Conservation (phyloP, 2,329 filamentous ascomycete genomes). For the Tolypocladium tundrense region DNA sequence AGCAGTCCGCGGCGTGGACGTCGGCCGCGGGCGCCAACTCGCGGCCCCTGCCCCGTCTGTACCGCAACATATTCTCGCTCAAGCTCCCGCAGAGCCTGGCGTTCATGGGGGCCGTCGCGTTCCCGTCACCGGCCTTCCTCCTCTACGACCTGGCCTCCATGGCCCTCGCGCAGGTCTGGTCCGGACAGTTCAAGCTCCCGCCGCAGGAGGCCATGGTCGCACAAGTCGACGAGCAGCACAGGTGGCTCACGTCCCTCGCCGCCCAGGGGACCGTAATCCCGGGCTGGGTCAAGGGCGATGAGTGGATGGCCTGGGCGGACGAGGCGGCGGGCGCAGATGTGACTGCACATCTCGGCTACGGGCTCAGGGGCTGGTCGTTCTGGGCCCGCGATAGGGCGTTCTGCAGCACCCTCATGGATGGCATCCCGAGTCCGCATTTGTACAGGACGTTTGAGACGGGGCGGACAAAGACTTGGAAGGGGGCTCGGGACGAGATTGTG, state of each 20-base stretch:
- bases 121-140: slow-evolving; percentile 21
- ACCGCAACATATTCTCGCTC: slow-evolving; percentile 33
- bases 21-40: slow-evolving; percentile 15
- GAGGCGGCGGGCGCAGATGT: slow-evolving; percentile 30
- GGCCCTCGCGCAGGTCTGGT: slow-evolving; percentile 32
- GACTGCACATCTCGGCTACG: slow-evolving; percentile 28
- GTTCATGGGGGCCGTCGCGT: slow-evolving; percentile 26
- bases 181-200: slow-evolving; percentile 26
- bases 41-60: slow-evolving; percentile 24
- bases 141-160: slow-evolving; percentile 32
- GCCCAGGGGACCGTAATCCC: slow-evolving; percentile 13
- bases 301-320: slow-evolving; percentile 30
- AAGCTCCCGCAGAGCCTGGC: slow-evolving; percentile 31
- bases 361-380: slow-evolving; percentile 27
- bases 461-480: slow-evolving; percentile 27
- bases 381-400: slow-evolving; percentile 27
- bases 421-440: slow-evolving; percentile 28
- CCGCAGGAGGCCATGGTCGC: slow-evolving; percentile 22
- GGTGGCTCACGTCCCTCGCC: slow-evolving; percentile 18
- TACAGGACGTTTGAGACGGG: slow-evolving; percentile 29
- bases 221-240: slow-evolving; percentile 21
- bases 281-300: slow-evolving; percentile 17
- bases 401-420: slow-evolving; percentile 26
- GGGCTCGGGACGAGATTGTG: slow-evolving; percentile 23
- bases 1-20: slow-evolving; percentile 11